Conservation (phyloP, 169 alveolate genomes). For the Cryptosporidium sp. region DNA sequence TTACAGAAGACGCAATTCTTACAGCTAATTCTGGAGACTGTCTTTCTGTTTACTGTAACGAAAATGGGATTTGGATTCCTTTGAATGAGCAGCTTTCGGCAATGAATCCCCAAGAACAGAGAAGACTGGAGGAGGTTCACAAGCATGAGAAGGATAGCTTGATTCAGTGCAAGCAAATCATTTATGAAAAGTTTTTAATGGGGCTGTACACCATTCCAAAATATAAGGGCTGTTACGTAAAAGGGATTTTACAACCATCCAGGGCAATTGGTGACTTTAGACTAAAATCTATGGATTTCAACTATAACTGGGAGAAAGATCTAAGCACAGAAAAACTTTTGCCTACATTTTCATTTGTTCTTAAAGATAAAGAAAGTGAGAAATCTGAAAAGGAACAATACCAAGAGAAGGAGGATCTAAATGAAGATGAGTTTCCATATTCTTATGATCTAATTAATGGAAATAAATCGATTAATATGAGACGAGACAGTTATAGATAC, state of each 20-base stretch:
- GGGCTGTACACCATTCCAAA: slow-evolving; percentile 29
- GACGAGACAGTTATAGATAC: slow-evolving; percentile 7
- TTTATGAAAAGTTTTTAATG: slow-evolving; percentile 20
- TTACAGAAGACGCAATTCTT: slow-evolving; percentile 50
- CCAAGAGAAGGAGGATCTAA: neutral
- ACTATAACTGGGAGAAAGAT: slow-evolving; percentile 74
- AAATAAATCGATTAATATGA: slow-evolving; percentile 29
- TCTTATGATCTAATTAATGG: slow-evolving; percentile 65
- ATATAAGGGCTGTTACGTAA: slow-evolving; percentile 57
- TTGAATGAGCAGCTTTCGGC: slow-evolving; percentile 75
- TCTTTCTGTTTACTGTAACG: slow-evolving; percentile 32
- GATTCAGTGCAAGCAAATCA: slow-evolving; percentile 48
- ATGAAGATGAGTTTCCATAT: slow-evolving; percentile 38
- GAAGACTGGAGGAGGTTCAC: slow-evolving; percentile 52
- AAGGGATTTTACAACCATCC: slow-evolving; percentile 72
- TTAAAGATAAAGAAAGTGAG: neutral
- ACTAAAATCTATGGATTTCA: slow-evolving; percentile 64
- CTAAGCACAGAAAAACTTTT: slow-evolving; percentile 26
- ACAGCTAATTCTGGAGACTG: slow-evolving; percentile 76
- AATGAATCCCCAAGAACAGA: slow-evolving; percentile 68
- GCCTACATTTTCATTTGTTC: slow-evolving; percentile 38
- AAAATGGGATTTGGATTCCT: slow-evolving; percentile 58
- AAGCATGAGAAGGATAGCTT: slow-evolving; percentile 46
- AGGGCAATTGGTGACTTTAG: slow-evolving; percentile 75
- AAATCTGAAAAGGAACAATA: neutral